Base-by-base conservation (phyloP, 179 eudicot genomes). In the Vitellaria paradoxa region DNA sequence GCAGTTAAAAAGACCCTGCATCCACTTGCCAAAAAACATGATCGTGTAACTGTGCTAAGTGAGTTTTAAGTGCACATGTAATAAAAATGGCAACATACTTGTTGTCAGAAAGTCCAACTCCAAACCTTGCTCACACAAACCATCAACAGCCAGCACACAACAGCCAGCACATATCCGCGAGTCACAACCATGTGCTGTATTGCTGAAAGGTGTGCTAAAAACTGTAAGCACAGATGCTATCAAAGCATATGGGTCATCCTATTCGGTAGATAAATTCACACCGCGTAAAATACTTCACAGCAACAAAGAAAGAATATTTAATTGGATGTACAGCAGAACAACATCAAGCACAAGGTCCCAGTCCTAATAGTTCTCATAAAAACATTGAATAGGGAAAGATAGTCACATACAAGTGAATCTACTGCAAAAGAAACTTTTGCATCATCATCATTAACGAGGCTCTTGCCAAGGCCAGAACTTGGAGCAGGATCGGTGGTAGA, bases 401-500 rank as follows among this genome's bases (percentile, higher is more conserved):
- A 74, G 50, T 46, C 57, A 82, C 97, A 73, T 91, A 96, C 99
- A 55, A 87, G 79, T 69, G 82, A 77, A 76, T 94, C 98, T 82
- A 89, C 68, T 68, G 83, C 83, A 80, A 84, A 85, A 26, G 93
- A 87, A 86, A 90, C 83, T 84, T 92, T 94, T 69, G 85, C 56
- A 77, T 92, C 97, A 83, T 89, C 97, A 11, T 93, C 97, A 70
- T 77, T 88, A 60, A 85, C 81, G 65, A 87, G 75, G 77, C 84
- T 92, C 85, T 90, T 91, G 65, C 87, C 85, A 81, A 87, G 81
- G 66, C 88, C 88, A 80, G 92, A 82, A 84, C 79, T 88, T 71
- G 87, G 78, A 81, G 83, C 78, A 78, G 90, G 73, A 53, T 91
- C 98, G 61, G 85, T 73, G 10, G 82, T 69, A 59, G 86, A 82